These are phyloP conservation scores for Pestalotiopsis sp. DNA, from an alignment of 2,329 filamentous ascomycete species.

Conservation along the genomic window DNA sequence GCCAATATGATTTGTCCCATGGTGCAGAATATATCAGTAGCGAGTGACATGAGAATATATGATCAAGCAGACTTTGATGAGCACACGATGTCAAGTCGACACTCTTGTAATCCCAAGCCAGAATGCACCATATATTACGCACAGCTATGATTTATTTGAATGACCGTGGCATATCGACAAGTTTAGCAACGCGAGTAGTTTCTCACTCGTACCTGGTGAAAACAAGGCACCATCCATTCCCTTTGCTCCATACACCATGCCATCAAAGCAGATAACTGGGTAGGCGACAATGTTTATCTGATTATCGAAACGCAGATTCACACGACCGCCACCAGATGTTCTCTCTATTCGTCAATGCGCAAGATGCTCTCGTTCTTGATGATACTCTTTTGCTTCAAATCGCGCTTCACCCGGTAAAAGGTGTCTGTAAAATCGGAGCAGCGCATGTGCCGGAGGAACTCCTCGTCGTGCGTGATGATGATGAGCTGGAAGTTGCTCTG, in stretches of 20 bases:
- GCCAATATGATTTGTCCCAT: not conserved
- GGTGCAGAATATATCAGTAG: no score
- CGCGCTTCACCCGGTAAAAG: slow-evolving; percentile 85
- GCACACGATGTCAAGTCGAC: not conserved
- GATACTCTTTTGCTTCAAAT: slow-evolving; percentile 83
- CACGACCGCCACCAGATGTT: not conserved
- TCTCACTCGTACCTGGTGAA: not conserved
- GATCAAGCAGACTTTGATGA: no score
- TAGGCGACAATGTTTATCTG: not conserved
- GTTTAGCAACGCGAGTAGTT: not conserved
- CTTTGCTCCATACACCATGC: not conserved
- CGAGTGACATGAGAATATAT: no score
- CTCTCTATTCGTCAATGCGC: slow-evolving; percentile 34
- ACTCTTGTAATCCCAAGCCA: not conserved
- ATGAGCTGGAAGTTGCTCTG: slow-evolving; percentile 98
- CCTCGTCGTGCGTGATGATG: slow-evolving; percentile 98
- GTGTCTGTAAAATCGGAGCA: slow-evolving; percentile 91
- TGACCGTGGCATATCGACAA: not conserved
- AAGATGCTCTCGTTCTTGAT: slow-evolving; percentile 73
- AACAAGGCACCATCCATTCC: not conserved
- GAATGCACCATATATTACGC: not conserved
- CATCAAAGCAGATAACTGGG: not conserved
- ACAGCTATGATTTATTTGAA: not conserved
- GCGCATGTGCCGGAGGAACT: slow-evolving; percentile 91
- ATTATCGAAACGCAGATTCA: not conserved